phyloP scores from a whole-genome alignment of 2,329 filamentous ascomycete species.

The Mycocentrospora acerina region DNA sequence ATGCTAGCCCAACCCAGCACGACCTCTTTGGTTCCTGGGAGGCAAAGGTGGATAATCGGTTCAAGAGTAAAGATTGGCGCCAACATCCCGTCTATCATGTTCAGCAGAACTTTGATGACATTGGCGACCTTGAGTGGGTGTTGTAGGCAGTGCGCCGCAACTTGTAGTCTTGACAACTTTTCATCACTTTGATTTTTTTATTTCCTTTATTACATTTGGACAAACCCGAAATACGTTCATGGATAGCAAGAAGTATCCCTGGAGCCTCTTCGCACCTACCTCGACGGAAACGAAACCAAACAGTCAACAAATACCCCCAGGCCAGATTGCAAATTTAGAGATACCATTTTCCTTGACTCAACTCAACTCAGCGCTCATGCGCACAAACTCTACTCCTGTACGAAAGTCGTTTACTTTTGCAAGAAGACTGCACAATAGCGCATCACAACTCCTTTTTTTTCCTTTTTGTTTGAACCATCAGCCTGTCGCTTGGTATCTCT shows the following conservation, averaged over 20 bases:
- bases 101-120: conserved; percentile 56
- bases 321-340: conserved; percentile 42
- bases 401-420: conserved; percentile 8
- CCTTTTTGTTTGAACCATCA: conserved; percentile 7
- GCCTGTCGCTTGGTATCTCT: conserved; percentile 34
- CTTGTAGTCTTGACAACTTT: conserved; percentile 55
- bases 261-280: conserved; percentile 9
- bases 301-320: conserved; percentile 15
- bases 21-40: conserved; percentile 40
- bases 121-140: conserved; percentile 91
- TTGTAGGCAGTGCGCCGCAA: conserved; percentile 73
- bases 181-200: conserved; percentile 36
- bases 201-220: conserved; percentile 16
- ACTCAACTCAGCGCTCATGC: conserved; percentile 11
- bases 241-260: conserved; percentile 27
- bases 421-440: no score
- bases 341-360: conserved; percentile 42
- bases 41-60: conserved; percentile 45
- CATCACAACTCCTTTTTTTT: conserved; percentile 8
- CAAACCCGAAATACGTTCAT: conserved; percentile 25
- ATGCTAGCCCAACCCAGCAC: conserved; percentile 39
- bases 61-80: conserved; percentile 53
- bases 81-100: conserved; percentile 39
- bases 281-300: conserved; percentile 12
- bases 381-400: conserved; percentile 17